Base-by-base conservation (phyloP, 2,329 filamentous ascomycete genomes). In the Ascocoryne sarcoides region DNA sequence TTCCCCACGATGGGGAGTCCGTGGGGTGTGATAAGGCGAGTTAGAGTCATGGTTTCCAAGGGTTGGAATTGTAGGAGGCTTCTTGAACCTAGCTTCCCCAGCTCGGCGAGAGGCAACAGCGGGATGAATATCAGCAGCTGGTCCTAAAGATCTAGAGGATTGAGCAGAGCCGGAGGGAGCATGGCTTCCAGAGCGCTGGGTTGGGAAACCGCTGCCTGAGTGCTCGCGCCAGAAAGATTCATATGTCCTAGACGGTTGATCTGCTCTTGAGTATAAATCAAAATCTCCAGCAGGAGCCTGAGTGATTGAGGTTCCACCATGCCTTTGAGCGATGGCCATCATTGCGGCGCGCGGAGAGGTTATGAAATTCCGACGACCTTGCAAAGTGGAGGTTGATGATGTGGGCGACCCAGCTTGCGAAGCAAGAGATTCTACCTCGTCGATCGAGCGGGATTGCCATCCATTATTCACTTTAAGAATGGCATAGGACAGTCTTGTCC, bases 401-500 rank as follows among this genome's bases (percentile, higher is more conserved):
- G 71, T 66, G 18, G 79, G 77, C 1, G 82, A 85, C 15, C 69
- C 74, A 43, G 72, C 73, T 39, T 82, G 78, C 1, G 84, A 85
- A 8, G 84, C 76, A 30, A 86, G 65, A 34, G 75, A 76, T 62
- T 90, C 86, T 20, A 90, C 75, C 61, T 90, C 84, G 40, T 83
- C 79, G 43, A 92, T 76, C 14, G 78, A 79, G 48, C 82, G 79
- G 36, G 80, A 74, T 62, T 94, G 84, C 82, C 88, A 92, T 43
- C 86, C 87, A 57, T 93, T 80, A 59, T 87, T 86, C 30, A 95
- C 84, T 62, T 95, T 95, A 58, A 93, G 75, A 75, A 94, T 92
- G 49, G 90, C 90, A 62, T 95, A 95, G 5, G 87, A 86, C 19
- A 96, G 72, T 54, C 87, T 83, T 37, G 87, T 81, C 58, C 82